Conservation (phyloP, 148 eudicot genomes). For the Polygonum aviculare region DNA sequence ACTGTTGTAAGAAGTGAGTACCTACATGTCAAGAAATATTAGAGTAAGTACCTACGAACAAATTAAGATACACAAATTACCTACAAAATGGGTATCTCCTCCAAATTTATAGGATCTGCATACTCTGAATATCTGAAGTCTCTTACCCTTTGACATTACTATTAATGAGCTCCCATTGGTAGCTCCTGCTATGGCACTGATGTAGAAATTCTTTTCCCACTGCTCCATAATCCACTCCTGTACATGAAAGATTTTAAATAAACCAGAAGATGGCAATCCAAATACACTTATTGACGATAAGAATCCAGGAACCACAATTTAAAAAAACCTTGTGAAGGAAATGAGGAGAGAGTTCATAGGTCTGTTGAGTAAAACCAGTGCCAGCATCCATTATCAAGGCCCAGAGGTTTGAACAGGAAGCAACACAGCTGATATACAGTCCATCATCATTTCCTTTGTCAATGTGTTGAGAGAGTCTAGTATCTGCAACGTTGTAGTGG, state of each 20-base stretch:
- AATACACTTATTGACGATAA: not conserved
- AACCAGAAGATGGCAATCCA: not conserved
- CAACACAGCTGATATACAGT: constrained; percentile 68
- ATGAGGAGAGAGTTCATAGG: constrained; percentile 72
- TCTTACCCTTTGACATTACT: constrained; percentile 84
- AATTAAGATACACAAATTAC: not conserved
- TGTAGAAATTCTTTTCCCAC: constrained; percentile 90
- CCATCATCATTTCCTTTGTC: constrained; percentile 94
- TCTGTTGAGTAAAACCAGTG: constrained; percentile 76
- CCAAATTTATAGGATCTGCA: not conserved
- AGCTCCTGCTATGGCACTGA: constrained; percentile 87
- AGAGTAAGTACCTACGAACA: not conserved
- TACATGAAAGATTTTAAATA: not conserved
- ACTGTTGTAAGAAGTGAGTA: constrained; percentile 76
- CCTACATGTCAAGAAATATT: constrained; percentile 28
- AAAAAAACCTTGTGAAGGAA: constrained; percentile 80
- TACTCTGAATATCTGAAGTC: not conserved
- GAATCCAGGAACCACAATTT: not conserved
- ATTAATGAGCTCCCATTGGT: constrained; percentile 79
- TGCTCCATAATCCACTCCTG: constrained; percentile 99
- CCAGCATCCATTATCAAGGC: constrained; percentile 98
- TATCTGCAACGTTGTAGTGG: constrained; percentile 90
- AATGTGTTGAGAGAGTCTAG: constrained; percentile 70
- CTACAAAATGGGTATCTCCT: not conserved
- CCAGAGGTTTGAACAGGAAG: constrained; percentile 76